Conservation (phyloP, 495 filamentous ascomycete species). For the Chaetomium cochliodes region DNA sequence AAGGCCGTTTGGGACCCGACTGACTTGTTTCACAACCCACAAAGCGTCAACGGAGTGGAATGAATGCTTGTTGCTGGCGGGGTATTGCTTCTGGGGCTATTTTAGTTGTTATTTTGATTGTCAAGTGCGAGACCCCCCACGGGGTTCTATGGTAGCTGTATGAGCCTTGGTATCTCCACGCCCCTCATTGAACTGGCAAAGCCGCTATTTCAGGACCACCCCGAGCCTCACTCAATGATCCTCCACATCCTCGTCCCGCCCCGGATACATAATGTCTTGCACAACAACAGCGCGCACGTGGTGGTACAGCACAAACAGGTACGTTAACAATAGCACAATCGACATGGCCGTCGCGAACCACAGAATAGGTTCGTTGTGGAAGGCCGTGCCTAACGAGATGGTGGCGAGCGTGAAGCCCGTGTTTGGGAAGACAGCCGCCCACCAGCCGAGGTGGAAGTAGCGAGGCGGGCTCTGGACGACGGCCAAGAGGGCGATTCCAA, state of each 20-base stretch:
- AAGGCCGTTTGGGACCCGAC: conserved; percentile 57
- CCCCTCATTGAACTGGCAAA: too few relatives aligned
- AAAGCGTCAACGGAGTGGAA: conserved; percentile 46
- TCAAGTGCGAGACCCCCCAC: too few relatives aligned
- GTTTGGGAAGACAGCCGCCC: conserved; percentile 61
- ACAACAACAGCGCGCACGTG: conserved; percentile 54
- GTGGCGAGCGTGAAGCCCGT: conserved; percentile 55
- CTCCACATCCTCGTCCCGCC: conserved; percentile 60
- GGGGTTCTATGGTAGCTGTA: too few relatives aligned
- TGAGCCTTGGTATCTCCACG: too few relatives aligned
- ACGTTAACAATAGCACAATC: conserved; percentile 55
- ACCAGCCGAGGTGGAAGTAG: conserved; percentile 58
- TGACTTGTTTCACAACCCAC: conserved; percentile 63
- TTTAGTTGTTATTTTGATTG: too few relatives aligned
- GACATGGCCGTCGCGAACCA: conserved; percentile 54
- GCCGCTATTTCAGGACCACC: too few relatives aligned
- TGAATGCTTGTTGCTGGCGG: conserved; percentile 16
- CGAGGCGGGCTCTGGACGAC: conserved; percentile 51
- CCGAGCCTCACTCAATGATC: conserved; percentile 25
- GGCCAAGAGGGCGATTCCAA: conserved; percentile 59
- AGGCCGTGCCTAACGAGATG: conserved; percentile 47
- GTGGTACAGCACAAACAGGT: conserved; percentile 55
- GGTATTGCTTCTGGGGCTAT: background rate
- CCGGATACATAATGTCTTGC: conserved; percentile 60
- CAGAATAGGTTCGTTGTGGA: conserved; percentile 44